Evolutionary conservation across 2,329 filamentous ascomycete species (phyloP), one percentile per base, ranked within the genome.

Genomic region (Pseudogymnoascus sp.): DNA sequence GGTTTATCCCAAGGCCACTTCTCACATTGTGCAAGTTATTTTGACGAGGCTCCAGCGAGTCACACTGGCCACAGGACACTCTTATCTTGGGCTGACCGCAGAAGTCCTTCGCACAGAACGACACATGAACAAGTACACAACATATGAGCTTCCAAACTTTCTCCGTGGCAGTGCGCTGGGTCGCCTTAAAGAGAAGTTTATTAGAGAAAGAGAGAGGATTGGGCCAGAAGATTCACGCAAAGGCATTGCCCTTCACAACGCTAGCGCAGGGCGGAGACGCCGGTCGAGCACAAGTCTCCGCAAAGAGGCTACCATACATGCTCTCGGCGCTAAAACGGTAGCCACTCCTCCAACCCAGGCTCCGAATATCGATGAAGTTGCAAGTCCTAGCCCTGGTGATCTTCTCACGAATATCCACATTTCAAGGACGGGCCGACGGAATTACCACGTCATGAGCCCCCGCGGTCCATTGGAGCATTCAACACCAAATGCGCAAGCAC

Each of bases 11-110:
- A 96, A 95, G 76, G 92, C 95, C 8, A 97, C 94, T 1, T 88
- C 94, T 1, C 95, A 99, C 71, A 97, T 99, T 66, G 92, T 99
- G 5, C 94, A 99, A 72, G 93, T 99, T 52, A 99, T 99, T 64
- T 77, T 99, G 33, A 97, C 95, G 2, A 85, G 95, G 58, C 87
- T 99, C 60, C 93, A 99, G 72, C 82, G 95, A 67, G 95, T 99
- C 2, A 99, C 94, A 0, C 84, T 99, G 60, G 89, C 92, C 0
- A 97, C 95, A 9, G 94, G 92, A 0, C 94, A 97, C 78, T 90
- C 90, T 61, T 99, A 99, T 70, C 84, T 99, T 13, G 94, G 95
- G 1, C 76, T 99, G 42, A 96, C 91, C 0, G 90, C 87, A 39
- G 94, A 99, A 70, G 93, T 99, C 0, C 75, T 99, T 10, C 88